Evolutionary conservation across 441 rosid genomes (phyloP).

Genomic region (Populus tomentosa): DNA sequence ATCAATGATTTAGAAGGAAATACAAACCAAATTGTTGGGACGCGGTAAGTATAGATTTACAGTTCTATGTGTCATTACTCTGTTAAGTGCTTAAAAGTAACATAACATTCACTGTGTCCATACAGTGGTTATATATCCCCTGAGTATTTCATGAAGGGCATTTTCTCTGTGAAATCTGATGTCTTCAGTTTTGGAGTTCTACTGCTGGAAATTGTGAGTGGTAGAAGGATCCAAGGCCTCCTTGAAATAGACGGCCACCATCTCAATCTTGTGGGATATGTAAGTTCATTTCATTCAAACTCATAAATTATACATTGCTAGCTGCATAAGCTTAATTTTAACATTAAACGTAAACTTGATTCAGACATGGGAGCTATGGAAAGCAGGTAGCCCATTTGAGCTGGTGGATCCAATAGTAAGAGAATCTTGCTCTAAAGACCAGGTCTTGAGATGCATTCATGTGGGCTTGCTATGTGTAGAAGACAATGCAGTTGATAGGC

Average conservation of each 20-base stretch:
- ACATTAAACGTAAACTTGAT: neutral
- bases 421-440: too few species aligned
- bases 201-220: constrained; percentile 51
- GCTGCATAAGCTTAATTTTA: too few species aligned
- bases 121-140: constrained; percentile 66
- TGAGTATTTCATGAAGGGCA: constrained; percentile 65
- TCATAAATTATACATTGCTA: too few species aligned
- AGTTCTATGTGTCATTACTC: too few species aligned
- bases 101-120: too few species aligned
- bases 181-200: constrained; percentile 63
- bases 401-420: too few species aligned
- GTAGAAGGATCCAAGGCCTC: constrained; percentile 48
- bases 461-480: too few species aligned
- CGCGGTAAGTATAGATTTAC: constrained; percentile 29
- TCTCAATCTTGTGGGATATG: constrained; percentile 26
- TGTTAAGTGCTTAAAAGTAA: too few species aligned
- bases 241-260: constrained; percentile 24
- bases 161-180: constrained; percentile 56
- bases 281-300: constrained; percentile 20
- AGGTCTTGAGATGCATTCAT: too few species aligned
- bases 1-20: constrained; percentile 33
- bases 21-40: constrained; percentile 51
- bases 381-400: neutral
- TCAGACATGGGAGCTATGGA: constrained; percentile 64
- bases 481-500: too few species aligned